Evolutionary conservation across 2,329 filamentous ascomycete genomes (phyloP), one percentile per base, ranked within the genome.

Genomic region (Byssothecium circinans): DNA sequence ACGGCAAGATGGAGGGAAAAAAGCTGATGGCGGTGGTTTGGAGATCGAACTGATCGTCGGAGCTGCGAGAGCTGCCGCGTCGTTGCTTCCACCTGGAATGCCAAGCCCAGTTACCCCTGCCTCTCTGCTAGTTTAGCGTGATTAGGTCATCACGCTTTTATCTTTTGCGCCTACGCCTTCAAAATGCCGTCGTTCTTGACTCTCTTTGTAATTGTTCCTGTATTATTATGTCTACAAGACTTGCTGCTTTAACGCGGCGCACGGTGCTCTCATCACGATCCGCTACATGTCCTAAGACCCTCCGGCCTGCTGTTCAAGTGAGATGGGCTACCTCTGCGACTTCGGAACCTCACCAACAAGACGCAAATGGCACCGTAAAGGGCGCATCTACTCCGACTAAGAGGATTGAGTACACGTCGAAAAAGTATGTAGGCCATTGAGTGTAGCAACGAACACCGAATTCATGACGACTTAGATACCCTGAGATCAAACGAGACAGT

Each of bases 401-500:
- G 55, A 62, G 72, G 14, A 77, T 86, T 66, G 89, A 88, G 70
- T 88, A 88, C 75, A 99, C 94, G 14, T 84, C 89, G 44, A 89
- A 96, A 59, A 87, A 85, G 67, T 84, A 81, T 49, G 69, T 56
- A 20, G 6, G 12, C 38, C 14, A 35, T 41, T 41, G 6, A n/a
- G n/a, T 17, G 11, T n/a, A 20, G 12, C 18, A 33, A 25, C n/a
- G n/a, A 35, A 8, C n/a, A 17, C 39, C 22, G 46, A 45, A 19
- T 41, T 43, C n/a, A 39, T 41, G 19, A 2, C 4, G 20, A 37
- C 5, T 2, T 41, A 65, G 75, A 44, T 94, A 95, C 65, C 92
- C 94, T 8, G 80, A 87, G 50, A 78, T 99, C 63, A 83, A 91
- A 75, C 83, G 94, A 57, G 84, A 96, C 64, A 70, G 82, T 12